phyloP scores from a whole-genome alignment of 1,284 basidiomycete genomes.

The Leccinum subrobustum region DNA sequence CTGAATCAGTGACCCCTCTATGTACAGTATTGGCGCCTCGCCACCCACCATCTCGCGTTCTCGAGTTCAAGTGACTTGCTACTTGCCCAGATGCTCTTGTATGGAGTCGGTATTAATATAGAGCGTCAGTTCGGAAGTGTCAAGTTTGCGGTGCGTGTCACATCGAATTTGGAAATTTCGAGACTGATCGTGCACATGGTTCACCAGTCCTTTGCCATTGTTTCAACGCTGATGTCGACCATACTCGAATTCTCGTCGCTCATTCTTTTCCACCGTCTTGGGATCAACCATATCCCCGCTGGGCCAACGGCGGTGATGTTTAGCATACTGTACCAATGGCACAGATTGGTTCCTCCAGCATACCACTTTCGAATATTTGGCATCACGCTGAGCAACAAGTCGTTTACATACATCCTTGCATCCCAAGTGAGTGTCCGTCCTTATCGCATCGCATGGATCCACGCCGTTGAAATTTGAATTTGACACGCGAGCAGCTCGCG shows the following conservation, averaged over 20 bases:
- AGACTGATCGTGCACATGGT: constrained; percentile 2
- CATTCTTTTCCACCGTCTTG: constrained; percentile 59
- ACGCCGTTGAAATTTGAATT: neutral
- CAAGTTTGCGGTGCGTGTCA: constrained; percentile 79
- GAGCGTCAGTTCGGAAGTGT: constrained; percentile 85
- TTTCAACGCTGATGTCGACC: constrained; percentile 65
- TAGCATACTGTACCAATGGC: constrained; percentile 79
- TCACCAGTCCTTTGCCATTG: constrained; percentile 69
- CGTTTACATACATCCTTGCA: constrained; percentile 66
- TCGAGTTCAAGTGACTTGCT: constrained; percentile 85
- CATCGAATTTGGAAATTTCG: neutral
- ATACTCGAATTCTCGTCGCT: constrained; percentile 64
- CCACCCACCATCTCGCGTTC: constrained; percentile 76
- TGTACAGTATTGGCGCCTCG: constrained; percentile 81
- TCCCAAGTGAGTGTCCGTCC: constrained; percentile 49
- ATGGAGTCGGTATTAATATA: constrained; percentile 68
- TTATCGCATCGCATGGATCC: neutral
- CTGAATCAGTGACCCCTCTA: constrained; percentile 20
- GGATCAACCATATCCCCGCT: constrained; percentile 71
- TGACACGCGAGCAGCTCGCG: constrained; percentile 50
- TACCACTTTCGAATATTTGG: constrained; percentile 79
- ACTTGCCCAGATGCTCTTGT: constrained; percentile 73
- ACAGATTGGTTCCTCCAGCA: constrained; percentile 69
- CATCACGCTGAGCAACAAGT: constrained; percentile 73
- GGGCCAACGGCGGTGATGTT: constrained; percentile 75